Percentiles rank a stretch among this genome's conserved stretches.
These are phyloP conservation scores for Chenopodium quinoa DNA, from an alignment of 148 eudicot genomes.

Conservation along the genomic window DNA sequence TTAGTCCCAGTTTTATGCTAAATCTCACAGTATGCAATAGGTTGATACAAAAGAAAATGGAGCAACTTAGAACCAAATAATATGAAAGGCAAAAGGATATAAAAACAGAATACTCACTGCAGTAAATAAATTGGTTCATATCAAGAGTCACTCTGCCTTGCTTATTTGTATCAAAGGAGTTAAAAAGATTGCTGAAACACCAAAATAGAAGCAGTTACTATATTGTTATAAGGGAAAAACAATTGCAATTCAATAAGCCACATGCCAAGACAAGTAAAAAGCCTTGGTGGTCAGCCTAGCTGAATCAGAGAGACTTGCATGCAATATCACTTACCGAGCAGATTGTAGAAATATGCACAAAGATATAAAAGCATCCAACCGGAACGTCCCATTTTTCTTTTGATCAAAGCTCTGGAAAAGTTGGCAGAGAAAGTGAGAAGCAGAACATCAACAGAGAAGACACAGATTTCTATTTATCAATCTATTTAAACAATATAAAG, in stretches of 20 bases:
- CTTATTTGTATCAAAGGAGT: slow-evolving; percentile 82
- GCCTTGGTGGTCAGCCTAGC: neutral
- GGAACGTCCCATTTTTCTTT: slow-evolving; percentile 68
- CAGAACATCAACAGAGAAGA: neutral
- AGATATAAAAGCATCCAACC: slow-evolving; percentile 78
- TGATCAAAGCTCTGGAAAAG: slow-evolving; percentile 75
- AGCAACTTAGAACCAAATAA: neutral
- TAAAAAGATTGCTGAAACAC: slow-evolving; percentile 69
- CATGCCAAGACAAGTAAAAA: neutral
- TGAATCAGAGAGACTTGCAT: neutral
- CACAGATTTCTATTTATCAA: no score
- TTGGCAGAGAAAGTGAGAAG: neutral
- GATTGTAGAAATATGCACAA: slow-evolving; percentile 85
- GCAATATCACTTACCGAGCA: slow-evolving; percentile 51
- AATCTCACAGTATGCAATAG: neutral
- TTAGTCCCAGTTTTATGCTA: slow-evolving; percentile 3
- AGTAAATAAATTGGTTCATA: slow-evolving; percentile 82
- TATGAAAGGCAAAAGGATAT: neutral
- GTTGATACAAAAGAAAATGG: neutral
- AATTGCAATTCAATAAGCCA: neutral
- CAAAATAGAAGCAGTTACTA: neutral
- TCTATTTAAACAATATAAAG: no score
- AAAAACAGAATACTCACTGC: slow-evolving; percentile 56
- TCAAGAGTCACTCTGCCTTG: slow-evolving; percentile 89
- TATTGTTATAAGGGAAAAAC: neutral